Evolutionary conservation across 495 filamentous ascomycete genomes (phyloP), one percentile per base, ranked within the genome.

Genomic region (Ascobolus immersus): DNA sequence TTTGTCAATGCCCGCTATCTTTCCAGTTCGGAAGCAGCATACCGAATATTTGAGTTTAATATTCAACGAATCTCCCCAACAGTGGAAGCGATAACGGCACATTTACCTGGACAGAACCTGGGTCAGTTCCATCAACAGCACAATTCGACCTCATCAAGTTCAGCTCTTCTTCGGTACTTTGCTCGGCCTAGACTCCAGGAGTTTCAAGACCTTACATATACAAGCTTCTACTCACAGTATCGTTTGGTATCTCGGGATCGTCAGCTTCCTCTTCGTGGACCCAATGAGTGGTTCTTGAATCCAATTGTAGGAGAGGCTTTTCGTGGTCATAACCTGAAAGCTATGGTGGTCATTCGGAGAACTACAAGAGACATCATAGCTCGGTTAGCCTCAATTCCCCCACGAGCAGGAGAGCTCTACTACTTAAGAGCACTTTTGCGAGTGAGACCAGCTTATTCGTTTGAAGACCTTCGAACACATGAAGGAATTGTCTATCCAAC

Each of bases 1-100:
- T 44, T 38, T 29, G 33, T 44, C 15, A 23, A 42, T 33, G 32
- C 25, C 8, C 30, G 21, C 9, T 44, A 44, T 34, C 17, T 44
- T 2, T 39, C 21, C 5, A 12, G 15, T n/a, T 34, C 30, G 2
- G 28, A 42, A 18, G 39, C 35, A 17, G 28, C 21, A 5, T 36
- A 35, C 35, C 20, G 17, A 30, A 42, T 42, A 20, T 14, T 44
- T 1, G 26, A 36, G 9, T 42, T 25, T 9, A 9, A 42, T 25
- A 36, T 44, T 5, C 35, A 25, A 0, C 13, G 30, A 12, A 28
- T 29, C 25, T n/a, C 8, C n/a, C 39, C 27, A 1, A 17, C 22
- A 26, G 32, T 42, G 2, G 27, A 14, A 21, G 17, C 29, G 12
- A 6, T 45, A 4, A 20, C 32, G 4, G 33, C 39, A 28, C 28